These are phyloP conservation scores for Lumnitzera racemosa DNA, from an alignment of 345 rosid genomes.

Conservation along the genomic window DNA sequence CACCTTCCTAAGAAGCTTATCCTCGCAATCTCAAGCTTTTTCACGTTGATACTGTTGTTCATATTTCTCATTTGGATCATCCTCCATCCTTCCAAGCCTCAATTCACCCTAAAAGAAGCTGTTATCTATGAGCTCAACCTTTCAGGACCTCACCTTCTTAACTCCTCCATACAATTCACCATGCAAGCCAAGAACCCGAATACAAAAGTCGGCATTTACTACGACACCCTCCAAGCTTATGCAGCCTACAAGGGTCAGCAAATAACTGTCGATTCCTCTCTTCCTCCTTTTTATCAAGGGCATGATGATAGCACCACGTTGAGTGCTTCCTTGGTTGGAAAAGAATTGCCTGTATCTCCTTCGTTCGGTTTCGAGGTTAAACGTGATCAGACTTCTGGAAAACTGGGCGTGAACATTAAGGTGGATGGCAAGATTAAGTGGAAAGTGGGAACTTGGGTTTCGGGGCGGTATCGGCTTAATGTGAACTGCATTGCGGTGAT, in stretches of 20 bases:
- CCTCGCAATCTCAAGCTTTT: constrained; percentile 37
- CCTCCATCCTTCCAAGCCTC: constrained; percentile 73
- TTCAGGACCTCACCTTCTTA: constrained; percentile 61
- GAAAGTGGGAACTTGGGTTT: constrained; percentile 89
- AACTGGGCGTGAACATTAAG: constrained; percentile 41
- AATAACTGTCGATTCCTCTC: constrained; percentile 44
- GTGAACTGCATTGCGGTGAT: constrained; percentile 60
- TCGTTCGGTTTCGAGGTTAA: constrained; percentile 55
- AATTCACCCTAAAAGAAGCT: constrained; percentile 55
- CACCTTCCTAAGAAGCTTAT: constrained; percentile 50
- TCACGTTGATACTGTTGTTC: constrained; percentile 40
- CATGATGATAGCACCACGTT: constrained; percentile 52
- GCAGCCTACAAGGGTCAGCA: constrained; percentile 74
- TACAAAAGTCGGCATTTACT: constrained; percentile 69
- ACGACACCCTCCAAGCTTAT: constrained; percentile 54
- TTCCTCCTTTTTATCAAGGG: constrained; percentile 81
- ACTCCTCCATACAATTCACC: constrained; percentile 73
- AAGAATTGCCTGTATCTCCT: constrained; percentile 50
- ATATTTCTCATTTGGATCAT: constrained; percentile 58
- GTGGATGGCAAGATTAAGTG: constrained; percentile 63
- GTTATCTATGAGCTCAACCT: constrained; percentile 58
- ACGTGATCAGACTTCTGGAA: constrained; percentile 55
- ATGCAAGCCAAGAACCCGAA: constrained; percentile 60
- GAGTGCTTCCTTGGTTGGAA: constrained; percentile 56
- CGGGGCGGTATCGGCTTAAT: constrained; percentile 51